Conservation (phyloP, 2,329 filamentous ascomycete genomes). For the Phyllosticta citribraziliensis region DNA sequence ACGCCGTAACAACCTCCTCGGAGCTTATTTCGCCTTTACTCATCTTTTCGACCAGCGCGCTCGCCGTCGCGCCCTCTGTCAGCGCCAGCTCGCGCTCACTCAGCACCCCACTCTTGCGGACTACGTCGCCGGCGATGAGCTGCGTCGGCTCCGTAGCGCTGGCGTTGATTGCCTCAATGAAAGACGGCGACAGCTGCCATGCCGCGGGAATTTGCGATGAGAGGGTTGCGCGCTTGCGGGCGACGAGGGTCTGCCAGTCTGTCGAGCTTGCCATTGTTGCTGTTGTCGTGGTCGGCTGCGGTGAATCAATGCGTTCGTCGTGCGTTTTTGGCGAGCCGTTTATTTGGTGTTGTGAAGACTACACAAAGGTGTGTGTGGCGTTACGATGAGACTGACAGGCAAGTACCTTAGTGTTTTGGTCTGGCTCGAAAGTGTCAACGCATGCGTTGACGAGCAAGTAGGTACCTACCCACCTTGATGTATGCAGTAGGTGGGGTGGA, state of each 20-base stretch:
- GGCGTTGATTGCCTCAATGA: constrained; percentile 1
- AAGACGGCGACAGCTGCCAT: constrained; percentile 19
- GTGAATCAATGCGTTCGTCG: no score
- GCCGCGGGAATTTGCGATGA: constrained; percentile 15
- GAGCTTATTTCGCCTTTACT: constrained; percentile 16
- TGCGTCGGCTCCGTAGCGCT: background rate
- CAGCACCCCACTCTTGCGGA: constrained; percentile 19
- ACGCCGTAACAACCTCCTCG: constrained; percentile 42
- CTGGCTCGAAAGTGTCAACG: no score
- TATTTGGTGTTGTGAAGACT: no score
- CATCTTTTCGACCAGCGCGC: constrained; percentile 21
- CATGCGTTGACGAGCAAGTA: no score
- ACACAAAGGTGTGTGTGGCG: no score
- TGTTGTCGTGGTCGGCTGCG: no score
- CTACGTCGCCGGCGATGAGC: background rate
- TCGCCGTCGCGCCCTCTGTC: constrained; percentile 27
- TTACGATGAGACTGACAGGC: no score
- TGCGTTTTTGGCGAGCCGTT: no score
- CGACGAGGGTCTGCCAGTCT: background rate
- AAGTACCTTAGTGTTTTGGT: background rate
- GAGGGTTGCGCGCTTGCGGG: constrained; percentile 18
- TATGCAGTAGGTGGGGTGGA: background rate
- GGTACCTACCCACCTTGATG: no score
- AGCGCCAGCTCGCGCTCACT: constrained; percentile 23
- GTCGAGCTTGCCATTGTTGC: background rate